These are phyloP conservation scores for Puccinia polysora DNA, from an alignment of 1,284 basidiomycete genomes.

Conservation along the genomic window DNA sequence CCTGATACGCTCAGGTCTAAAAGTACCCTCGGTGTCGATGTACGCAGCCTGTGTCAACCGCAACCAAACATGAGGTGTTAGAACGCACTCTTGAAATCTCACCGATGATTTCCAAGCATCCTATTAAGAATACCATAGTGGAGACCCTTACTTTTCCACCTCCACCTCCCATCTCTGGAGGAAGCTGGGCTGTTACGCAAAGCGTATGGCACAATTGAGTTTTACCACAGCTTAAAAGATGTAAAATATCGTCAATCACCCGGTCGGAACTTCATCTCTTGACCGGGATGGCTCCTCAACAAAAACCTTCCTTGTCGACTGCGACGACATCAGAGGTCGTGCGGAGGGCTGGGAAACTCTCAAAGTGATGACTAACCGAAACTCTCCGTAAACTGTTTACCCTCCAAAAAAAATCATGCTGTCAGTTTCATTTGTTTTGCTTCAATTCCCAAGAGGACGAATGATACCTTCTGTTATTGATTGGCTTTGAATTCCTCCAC, in stretches of 20 bases:
- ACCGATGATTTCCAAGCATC: neutral
- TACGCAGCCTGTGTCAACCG: constrained; percentile 64
- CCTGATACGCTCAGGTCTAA: constrained; percentile 81
- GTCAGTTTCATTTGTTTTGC: constrained; percentile 16
- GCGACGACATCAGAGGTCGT: too few species aligned
- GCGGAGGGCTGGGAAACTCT: constrained; percentile 45
- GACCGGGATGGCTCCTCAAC: too few species aligned
- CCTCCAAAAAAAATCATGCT: neutral
- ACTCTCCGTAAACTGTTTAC: constrained; percentile 33
- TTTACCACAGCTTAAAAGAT: constrained; percentile 65
- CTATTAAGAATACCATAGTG: neutral
- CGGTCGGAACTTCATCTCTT: neutral
- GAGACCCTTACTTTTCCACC: constrained; percentile 65
- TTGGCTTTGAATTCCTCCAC: constrained; percentile 43
- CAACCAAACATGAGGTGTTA: neutral
- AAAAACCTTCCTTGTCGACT: too few species aligned
- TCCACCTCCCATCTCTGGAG: constrained; percentile 80
- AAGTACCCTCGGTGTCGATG: constrained; percentile 88
- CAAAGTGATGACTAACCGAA: constrained; percentile 7
- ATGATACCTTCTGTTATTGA: constrained; percentile 40
- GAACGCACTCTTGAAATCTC: neutral
- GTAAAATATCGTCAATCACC: neutral
- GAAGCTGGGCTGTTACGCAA: constrained; percentile 80
- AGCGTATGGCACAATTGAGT: constrained; percentile 89
- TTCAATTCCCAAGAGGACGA: too few species aligned